Conservation (phyloP, 2,329 filamentous ascomycete species). For the Ophiosphaerella herpotricha region DNA sequence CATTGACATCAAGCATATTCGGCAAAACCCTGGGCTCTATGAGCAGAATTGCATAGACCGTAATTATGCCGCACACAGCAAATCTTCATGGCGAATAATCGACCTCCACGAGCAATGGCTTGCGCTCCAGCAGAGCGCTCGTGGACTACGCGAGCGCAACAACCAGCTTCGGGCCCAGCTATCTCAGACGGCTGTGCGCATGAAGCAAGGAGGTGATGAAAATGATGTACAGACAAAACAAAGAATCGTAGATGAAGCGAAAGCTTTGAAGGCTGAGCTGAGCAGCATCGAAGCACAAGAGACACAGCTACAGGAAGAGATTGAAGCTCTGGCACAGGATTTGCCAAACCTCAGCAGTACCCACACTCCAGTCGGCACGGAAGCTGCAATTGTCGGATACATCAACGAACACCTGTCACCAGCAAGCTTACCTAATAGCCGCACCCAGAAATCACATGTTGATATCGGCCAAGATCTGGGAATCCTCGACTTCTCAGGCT, state of each 20-base stretch:
- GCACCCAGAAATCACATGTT: conserved; percentile 74
- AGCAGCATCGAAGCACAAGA: conserved; percentile 65
- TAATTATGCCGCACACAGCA: conserved; percentile 70
- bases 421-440: background rate
- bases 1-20: conserved; percentile 88
- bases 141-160: conserved; percentile 66
- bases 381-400: conserved; percentile 70
- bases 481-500: conserved; percentile 85
- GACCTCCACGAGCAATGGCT: conserved; percentile 54
- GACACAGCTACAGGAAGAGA: conserved; percentile 64
- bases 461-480: conserved; percentile 85
- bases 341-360: conserved; percentile 85
- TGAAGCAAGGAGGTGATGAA: conserved; percentile 34
- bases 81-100: conserved; percentile 59
- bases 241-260: conserved; percentile 66
- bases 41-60: conserved; percentile 81
- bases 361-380: conserved; percentile 72
- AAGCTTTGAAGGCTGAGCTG: conserved; percentile 66
- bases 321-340: conserved; percentile 73
- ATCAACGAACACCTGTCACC: conserved; percentile 70
- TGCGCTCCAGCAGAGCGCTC: conserved; percentile 61
- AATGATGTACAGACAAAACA: conserved; percentile 50
- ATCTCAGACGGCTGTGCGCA: conserved; percentile 46
- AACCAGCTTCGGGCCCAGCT: conserved; percentile 65
- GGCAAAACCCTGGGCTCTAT: conserved; percentile 79